A percentile compares a stretch with the other conserved stretches of the same genome.
These are phyloP conservation scores for Casuarina glauca DNA, from an alignment of 306 rosid species.

Conservation along the genomic window DNA sequence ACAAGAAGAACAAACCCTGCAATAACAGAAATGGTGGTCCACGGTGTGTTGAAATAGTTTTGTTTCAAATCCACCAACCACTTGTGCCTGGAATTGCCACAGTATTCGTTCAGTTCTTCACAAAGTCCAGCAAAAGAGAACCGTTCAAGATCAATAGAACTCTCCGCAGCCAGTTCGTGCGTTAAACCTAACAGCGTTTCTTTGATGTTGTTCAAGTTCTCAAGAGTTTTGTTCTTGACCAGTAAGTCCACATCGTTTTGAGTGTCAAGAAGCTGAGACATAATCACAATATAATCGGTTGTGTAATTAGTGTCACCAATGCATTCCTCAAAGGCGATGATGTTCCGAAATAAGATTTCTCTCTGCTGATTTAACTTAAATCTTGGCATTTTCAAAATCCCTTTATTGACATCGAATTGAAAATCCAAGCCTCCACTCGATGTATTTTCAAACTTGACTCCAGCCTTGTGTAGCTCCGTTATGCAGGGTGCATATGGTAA, in stretches of 20 bases:
- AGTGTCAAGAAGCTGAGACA: slow-evolving; percentile 27
- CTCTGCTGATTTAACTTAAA: background rate
- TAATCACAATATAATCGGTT: slow-evolving; percentile 19
- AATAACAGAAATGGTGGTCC: too few species aligned
- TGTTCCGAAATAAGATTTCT: slow-evolving; percentile 19
- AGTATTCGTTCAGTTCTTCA: slow-evolving; percentile 24
- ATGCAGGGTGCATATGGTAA: slow-evolving; percentile 17
- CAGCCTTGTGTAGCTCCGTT: slow-evolving; percentile 31
- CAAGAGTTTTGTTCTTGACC: background rate
- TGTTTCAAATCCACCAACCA: slow-evolving; percentile 14
- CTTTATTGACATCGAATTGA: slow-evolving; percentile 10
- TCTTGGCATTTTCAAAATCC: slow-evolving; percentile 34
- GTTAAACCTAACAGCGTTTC: background rate
- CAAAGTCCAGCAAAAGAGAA: slow-evolving; percentile 5
- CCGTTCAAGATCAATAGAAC: background rate
- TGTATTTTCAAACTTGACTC: slow-evolving; percentile 27
- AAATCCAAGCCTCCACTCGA: background rate
- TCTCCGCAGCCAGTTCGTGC: background rate
- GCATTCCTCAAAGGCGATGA: slow-evolving; percentile 38
- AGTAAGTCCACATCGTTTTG: background rate
- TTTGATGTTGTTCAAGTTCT: slow-evolving; percentile 3
- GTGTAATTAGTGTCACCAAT: background rate
- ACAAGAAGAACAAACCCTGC: too few species aligned
- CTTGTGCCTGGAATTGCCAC: slow-evolving; percentile 1
- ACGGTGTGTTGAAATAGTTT: too few species aligned